Percentiles rank a stretch among this genome's conserved stretches.
Evolutionary conservation across 1,139 yeast species (phyloP).

Genomic region (Candida buenavistaensis): DNA sequence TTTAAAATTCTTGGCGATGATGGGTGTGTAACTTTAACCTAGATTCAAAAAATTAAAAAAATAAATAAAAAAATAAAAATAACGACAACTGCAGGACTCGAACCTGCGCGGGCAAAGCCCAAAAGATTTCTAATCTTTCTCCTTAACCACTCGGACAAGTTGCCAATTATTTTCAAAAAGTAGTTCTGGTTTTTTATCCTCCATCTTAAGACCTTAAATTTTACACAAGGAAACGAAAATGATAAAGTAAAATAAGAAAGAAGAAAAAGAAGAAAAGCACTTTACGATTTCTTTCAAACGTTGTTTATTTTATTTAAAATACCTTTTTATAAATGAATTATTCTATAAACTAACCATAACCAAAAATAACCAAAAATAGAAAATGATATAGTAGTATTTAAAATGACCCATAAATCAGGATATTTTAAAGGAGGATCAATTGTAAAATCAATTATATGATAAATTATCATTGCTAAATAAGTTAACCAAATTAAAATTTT

Average conservation of each 20-base stretch:
- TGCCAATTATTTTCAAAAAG: no score
- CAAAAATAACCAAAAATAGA: constrained; percentile 75
- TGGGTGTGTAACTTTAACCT: no score
- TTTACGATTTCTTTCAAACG: no score
- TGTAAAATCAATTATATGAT: constrained; percentile 57
- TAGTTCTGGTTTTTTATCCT: no score
- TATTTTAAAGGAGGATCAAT: constrained; percentile 55
- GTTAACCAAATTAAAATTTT: constrained; percentile 55
- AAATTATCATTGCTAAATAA: constrained; percentile 52
- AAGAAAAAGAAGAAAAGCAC: no score
- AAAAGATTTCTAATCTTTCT: constrained; percentile 58
- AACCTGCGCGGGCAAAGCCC: constrained; percentile 63
- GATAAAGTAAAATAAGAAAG: no score
- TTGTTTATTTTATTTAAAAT: no score
- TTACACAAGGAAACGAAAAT: no score
- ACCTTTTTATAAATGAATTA: constrained; percentile 22
- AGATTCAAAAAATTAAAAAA: no score
- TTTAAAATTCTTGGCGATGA: no score
- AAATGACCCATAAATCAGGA: constrained; percentile 86
- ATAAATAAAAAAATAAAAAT: constrained; percentile 17
- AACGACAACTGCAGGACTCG: constrained; percentile 60
- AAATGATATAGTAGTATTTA: constrained; percentile 72
- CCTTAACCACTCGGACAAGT: constrained; percentile 61
- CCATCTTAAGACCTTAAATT: no score
- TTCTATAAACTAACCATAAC: constrained; percentile 68